Evolutionary conservation across 257 asterid species (phyloP).

Genomic region (Primulina eburnea): DNA sequence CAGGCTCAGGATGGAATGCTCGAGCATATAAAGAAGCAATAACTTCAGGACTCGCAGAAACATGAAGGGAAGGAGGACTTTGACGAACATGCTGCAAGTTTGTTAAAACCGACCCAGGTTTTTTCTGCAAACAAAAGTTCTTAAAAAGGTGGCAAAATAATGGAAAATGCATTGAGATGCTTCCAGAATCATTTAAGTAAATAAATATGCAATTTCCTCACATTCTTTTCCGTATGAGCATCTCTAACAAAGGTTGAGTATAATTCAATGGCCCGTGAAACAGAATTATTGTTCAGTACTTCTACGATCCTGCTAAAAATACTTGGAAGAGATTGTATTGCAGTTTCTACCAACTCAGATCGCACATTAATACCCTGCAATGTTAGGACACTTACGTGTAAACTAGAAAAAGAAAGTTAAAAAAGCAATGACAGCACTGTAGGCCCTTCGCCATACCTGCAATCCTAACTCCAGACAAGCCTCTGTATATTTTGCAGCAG

Average conservation of each 20-base stretch:
- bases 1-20: conserved; percentile 34
- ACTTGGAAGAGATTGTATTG: conserved; percentile 66
- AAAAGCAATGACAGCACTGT: background rate
- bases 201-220: conserved; percentile 32
- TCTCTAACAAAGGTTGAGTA: conserved; percentile 77
- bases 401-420: conserved; percentile 15
- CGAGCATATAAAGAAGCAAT: conserved; percentile 36
- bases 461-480: conserved; percentile 93
- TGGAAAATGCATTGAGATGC: conserved; percentile 12
- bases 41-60: conserved; percentile 55
- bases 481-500: conserved; percentile 81
- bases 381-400: conserved; percentile 12
- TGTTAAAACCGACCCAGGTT: conserved; percentile 43
- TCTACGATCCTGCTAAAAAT: conserved; percentile 68
- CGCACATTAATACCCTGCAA: conserved; percentile 79
- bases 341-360: conserved; percentile 77
- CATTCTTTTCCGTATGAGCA: conserved; percentile 78
- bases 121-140: conserved; percentile 46
- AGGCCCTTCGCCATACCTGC: conserved; percentile 49
- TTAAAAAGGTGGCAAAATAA: background rate
- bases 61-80: conserved; percentile 66
- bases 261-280: conserved; percentile 68
- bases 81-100: conserved; percentile 55
- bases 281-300: conserved; percentile 67
- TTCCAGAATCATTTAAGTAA: conserved; percentile 14